A percentile compares a stretch with the other conserved stretches of the same genome.
Evolutionary conservation across 805 yeast genomes (phyloP).

Genomic region (Saccharomyces mikatae): DNA sequence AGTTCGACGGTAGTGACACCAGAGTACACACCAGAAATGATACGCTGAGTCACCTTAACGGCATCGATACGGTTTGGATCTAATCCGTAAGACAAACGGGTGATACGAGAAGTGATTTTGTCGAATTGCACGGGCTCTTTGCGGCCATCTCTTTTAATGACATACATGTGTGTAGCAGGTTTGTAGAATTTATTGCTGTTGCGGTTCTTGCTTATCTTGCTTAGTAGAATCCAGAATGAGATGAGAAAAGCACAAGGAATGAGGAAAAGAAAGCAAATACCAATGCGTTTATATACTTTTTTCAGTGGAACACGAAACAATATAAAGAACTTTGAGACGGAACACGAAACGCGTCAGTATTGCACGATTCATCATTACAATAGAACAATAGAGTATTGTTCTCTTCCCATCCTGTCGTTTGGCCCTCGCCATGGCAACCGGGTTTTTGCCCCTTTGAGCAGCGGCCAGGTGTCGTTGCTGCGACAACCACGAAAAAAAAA

Average conservation of each 20-base stretch:
- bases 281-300: neutral
- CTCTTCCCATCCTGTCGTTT: neutral
- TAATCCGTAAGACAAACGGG: constrained; percentile 89
- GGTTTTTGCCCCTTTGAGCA: neutral
- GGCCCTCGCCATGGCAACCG: neutral
- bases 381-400: neutral
- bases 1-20: constrained; percentile 92
- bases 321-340: neutral
- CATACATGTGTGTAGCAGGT: constrained; percentile 48
- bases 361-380: neutral
- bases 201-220: neutral
- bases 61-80: constrained; percentile 91
- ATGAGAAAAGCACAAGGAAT: neutral
- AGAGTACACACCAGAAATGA: constrained; percentile 91
- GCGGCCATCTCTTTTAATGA: constrained; percentile 87
- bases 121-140: constrained; percentile 92
- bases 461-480: neutral
- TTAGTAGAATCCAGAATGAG: neutral
- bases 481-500: neutral
- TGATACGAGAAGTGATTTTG: constrained; percentile 91
- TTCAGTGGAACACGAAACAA: neutral
- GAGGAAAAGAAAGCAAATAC: neutral
- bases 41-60: constrained; percentile 90
- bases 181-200: neutral
- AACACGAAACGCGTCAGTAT: neutral